Conservation (phyloP, 2,329 filamentous ascomycete species). For the Penicillium verrucosum region DNA sequence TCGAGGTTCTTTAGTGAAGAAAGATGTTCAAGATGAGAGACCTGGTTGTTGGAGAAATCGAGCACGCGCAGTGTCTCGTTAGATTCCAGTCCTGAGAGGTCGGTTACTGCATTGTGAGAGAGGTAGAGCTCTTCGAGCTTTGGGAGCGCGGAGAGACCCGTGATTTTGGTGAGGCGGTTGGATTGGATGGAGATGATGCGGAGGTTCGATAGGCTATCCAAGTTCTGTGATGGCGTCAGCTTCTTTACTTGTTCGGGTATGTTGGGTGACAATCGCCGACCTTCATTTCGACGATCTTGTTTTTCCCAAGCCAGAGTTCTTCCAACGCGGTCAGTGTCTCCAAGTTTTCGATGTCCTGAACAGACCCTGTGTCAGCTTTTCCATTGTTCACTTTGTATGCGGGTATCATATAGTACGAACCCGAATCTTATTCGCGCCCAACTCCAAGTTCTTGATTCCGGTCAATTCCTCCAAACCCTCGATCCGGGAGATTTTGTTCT, state of each 20-base stretch:
- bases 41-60: constrained; percentile 85
- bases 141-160: constrained; percentile 68
- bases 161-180: constrained; percentile 79
- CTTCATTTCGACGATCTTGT: constrained; percentile 84
- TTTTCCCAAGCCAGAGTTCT: constrained; percentile 92
- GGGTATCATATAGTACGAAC: constrained; percentile 30
- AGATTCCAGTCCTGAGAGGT: constrained; percentile 68
- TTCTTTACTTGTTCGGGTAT: background rate
- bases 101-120: constrained; percentile 85
- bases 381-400: background rate
- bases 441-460: constrained; percentile 76
- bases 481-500: constrained; percentile 88
- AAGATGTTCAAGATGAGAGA: constrained; percentile 71
- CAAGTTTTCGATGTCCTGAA: constrained; percentile 74
- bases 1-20: constrained; percentile 68
- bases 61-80: constrained; percentile 69
- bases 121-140: constrained; percentile 91
- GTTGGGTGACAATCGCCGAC: constrained; percentile 32
- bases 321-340: constrained; percentile 74
- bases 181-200: constrained; percentile 91
- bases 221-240: constrained; percentile 46
- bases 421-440: constrained; percentile 87
- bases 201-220: constrained; percentile 72
- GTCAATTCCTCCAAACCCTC: constrained; percentile 75
- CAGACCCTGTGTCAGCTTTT: constrained; percentile 4